Evolutionary conservation across 352 stramenopile genomes (phyloP).

Genomic region (Globisporangium splendens): DNA sequence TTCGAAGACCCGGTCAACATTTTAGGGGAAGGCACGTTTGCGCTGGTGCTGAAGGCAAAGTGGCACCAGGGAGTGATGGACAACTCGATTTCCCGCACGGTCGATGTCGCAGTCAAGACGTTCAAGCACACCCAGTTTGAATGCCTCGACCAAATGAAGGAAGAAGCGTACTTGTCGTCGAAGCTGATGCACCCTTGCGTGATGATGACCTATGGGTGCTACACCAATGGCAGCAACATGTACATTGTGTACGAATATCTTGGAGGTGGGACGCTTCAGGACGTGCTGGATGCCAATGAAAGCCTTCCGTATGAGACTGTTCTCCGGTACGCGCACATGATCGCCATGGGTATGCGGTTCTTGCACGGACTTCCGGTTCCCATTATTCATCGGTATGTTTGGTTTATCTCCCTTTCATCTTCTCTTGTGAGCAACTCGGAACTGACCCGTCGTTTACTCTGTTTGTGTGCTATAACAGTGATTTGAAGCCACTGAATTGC

Average conservation of each 20-base stretch:
- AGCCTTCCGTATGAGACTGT: constrained; percentile 58
- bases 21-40: constrained; percentile 78
- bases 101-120: constrained; percentile 79
- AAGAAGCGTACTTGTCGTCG: constrained; percentile 77
- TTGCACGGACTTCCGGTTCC: constrained; percentile 66
- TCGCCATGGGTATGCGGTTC: constrained; percentile 80
- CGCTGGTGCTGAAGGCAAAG: constrained; percentile 66
- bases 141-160: constrained; percentile 75
- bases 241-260: constrained; percentile 85
- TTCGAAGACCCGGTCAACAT: constrained; percentile 79
- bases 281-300: constrained; percentile 52
- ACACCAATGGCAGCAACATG: constrained; percentile 72
- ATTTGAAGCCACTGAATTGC: constrained; percentile 80
- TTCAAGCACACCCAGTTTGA: constrained; percentile 80
- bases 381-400: constrained; percentile 63
- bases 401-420: neutral
- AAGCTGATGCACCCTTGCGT: constrained; percentile 76
- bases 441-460: neutral
- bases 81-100: constrained; percentile 34
- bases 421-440: neutral
- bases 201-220: constrained; percentile 84
- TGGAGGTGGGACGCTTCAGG: constrained; percentile 74
- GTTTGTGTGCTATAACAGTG: constrained; percentile 17
- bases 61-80: constrained; percentile 59
- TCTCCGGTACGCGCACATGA: constrained; percentile 74